Percentiles rank a stretch among this genome's conserved stretches.
phyloP scores from a whole-genome alignment of 2,329 filamentous ascomycete species.

The Chaetomium globosum region DNA sequence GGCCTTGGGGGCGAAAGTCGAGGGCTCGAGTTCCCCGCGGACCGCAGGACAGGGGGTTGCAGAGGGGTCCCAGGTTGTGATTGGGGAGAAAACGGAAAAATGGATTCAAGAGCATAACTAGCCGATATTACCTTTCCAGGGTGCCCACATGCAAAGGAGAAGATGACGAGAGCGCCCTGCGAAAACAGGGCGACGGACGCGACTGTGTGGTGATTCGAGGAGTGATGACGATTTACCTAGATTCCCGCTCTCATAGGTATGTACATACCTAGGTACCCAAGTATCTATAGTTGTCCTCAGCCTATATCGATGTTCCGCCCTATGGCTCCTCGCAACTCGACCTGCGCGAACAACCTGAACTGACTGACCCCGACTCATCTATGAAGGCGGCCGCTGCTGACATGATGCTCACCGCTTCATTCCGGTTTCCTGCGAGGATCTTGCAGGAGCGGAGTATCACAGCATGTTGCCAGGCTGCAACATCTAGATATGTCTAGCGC shows the following conservation, averaged over 20 bases:
- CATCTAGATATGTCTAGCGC: background rate
- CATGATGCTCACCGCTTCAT: background rate
- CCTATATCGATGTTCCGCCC: no score
- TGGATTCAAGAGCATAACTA: background rate
- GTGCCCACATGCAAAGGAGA: background rate
- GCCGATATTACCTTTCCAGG: background rate
- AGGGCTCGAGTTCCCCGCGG: background rate
- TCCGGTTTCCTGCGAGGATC: background rate
- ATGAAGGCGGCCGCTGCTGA: background rate
- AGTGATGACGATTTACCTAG: background rate
- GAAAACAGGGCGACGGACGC: background rate
- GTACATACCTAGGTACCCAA: background rate
- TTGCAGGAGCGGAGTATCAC: background rate
- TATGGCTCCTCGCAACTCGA: background rate
- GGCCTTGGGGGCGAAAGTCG: background rate
- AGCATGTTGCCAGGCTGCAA: background rate
- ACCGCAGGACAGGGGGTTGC: background rate
- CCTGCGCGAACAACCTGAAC: background rate
- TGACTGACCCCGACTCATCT: background rate
- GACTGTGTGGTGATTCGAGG: background rate
- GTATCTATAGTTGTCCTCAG: no score
- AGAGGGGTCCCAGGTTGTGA: background rate
- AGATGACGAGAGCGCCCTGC: no score
- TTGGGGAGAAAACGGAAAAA: background rate
- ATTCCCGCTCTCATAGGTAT: no score